Evolutionary conservation across 306 rosid species (phyloP).

Genomic region (Rubus parviflorus): DNA sequence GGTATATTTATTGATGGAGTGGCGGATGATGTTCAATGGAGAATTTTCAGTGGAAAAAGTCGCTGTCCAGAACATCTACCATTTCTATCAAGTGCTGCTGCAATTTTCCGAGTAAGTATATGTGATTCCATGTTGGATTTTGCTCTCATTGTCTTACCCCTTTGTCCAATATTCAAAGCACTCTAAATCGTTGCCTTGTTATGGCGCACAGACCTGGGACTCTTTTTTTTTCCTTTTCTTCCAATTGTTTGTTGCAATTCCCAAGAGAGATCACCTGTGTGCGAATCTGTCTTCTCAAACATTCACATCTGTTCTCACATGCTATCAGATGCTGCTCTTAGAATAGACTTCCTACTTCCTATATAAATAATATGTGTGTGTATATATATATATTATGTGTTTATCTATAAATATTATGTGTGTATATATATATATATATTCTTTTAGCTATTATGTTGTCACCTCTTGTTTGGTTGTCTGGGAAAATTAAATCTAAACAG

Average conservation of each 20-base stretch:
- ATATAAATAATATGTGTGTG: neutral
- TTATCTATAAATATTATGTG: neutral
- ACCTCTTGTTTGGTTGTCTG: constrained; percentile 10
- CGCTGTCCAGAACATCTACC: constrained; percentile 92
- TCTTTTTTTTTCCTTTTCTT: neutral
- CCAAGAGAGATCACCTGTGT: neutral
- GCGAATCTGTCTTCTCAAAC: neutral
- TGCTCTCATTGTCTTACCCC: neutral
- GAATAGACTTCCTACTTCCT: neutral
- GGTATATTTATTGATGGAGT: constrained; percentile 57
- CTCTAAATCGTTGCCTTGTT: neutral
- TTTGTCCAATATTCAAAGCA: neutral
- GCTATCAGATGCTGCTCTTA: neutral
- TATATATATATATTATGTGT: neutral
- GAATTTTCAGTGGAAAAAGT: constrained; percentile 89
- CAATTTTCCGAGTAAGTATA: constrained; percentile 83
- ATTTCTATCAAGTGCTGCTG: constrained; percentile 86
- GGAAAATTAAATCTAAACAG: neutral
- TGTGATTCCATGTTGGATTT: neutral
- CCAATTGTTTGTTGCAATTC: neutral
- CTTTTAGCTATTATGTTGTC: neutral
- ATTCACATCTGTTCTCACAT: neutral
- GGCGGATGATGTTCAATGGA: constrained; percentile 73
- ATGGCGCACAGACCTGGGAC: neutral
- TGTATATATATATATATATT: neutral